Percentiles rank a stretch among this genome's conserved stretches.
Conservation (phyloP, 306 rosid species). For the Arachis stenosperma region DNA sequence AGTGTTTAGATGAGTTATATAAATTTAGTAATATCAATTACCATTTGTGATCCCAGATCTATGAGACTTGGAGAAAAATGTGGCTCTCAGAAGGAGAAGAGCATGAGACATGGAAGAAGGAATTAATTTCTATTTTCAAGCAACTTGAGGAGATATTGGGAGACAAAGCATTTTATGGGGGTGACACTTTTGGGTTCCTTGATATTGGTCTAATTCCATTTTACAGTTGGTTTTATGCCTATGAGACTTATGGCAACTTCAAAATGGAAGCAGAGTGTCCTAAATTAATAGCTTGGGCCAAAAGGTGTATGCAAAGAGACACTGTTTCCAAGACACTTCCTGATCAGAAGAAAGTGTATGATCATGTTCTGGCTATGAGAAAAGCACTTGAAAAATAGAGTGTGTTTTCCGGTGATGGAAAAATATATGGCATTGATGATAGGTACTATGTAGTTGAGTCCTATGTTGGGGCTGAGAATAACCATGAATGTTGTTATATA, state of each 20-base stretch:
- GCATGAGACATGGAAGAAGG: slow-evolving; percentile 47
- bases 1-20: too few relatives aligned
- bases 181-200: slow-evolving; percentile 50
- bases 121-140: slow-evolving; percentile 41
- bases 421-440: too few relatives aligned
- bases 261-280: slow-evolving; percentile 57
- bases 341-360: slow-evolving; percentile 48
- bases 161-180: slow-evolving; percentile 46
- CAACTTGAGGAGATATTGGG: slow-evolving; percentile 38
- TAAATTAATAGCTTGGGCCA: slow-evolving; percentile 51
- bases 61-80: slow-evolving; percentile 36
- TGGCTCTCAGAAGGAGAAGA: slow-evolving; percentile 52
- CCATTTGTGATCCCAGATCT: not conserved
- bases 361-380: not conserved
- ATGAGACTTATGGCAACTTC: slow-evolving; percentile 44
- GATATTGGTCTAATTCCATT: slow-evolving; percentile 48
- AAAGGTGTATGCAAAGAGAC: slow-evolving; percentile 48
- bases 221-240: slow-evolving; percentile 50
- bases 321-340: slow-evolving; percentile 51
- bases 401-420: too few relatives aligned
- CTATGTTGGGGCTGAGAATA: too few relatives aligned
- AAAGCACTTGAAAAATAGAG: too few relatives aligned
- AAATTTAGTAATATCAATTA: too few relatives aligned
- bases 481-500: too few relatives aligned
- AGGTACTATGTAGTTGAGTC: too few relatives aligned